These are phyloP conservation scores for Tricholoma flavovirens DNA, from an alignment of 768 basidiomycete species.

Conservation along the genomic window DNA sequence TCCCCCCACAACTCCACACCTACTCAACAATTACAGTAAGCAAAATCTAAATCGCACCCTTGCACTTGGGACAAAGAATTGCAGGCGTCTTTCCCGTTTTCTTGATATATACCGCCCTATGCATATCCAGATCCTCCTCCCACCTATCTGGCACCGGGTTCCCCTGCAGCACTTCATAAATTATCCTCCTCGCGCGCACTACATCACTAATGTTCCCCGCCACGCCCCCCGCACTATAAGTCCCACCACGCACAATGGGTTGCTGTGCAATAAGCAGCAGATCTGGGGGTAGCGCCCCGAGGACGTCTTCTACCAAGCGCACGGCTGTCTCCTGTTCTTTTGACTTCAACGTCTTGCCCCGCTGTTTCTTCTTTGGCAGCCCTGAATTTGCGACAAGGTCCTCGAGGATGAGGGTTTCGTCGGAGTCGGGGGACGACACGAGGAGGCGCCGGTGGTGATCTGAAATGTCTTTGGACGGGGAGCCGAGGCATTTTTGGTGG, in stretches of 20 bases:
- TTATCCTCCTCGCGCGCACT: conserved; percentile 39
- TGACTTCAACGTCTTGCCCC: background rate
- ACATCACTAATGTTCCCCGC: conserved; percentile 48
- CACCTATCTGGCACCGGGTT: conserved; percentile 35
- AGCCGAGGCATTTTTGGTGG: conserved; percentile 42
- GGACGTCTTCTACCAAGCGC: conserved; percentile 1
- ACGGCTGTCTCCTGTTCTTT: background rate
- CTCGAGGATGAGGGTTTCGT: conserved; percentile 1
- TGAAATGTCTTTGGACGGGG: conserved; percentile 17
- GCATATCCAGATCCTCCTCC: conserved; percentile 23
- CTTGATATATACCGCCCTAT: conserved; percentile 18
- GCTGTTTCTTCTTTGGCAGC: conserved; percentile 10
- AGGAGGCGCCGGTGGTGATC: conserved; percentile 24
- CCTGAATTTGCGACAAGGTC: background rate
- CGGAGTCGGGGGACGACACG: conserved; percentile 9
- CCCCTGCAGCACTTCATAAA: conserved; percentile 32
- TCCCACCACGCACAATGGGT: conserved; percentile 45
- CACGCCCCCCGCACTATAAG: conserved; percentile 34
- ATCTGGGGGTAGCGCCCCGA: conserved; percentile 26
- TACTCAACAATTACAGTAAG: conserved; percentile 2
- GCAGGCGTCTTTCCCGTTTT: conserved; percentile 18
- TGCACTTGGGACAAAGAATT: conserved; percentile 38
- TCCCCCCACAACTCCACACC: background rate
- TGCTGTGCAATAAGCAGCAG: conserved; percentile 44
- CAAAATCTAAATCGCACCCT: conserved; percentile 33